Base-by-base conservation (phyloP, 805 yeast genomes). In the Starmera dryadoides region DNA sequence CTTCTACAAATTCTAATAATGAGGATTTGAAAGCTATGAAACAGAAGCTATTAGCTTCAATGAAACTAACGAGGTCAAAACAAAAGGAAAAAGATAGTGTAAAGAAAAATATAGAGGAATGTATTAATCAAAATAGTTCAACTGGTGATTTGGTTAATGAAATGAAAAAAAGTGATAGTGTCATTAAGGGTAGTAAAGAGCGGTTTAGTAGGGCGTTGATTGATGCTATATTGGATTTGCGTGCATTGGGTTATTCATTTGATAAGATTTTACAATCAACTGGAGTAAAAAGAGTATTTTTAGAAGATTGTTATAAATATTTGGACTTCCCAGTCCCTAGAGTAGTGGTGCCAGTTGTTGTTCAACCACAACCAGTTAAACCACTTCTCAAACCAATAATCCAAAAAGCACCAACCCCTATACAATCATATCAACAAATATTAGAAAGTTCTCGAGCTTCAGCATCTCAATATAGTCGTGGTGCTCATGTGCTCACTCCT, bases 211-310 rank as follows among this genome's bases (percentile, higher is more conserved):
- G 30, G 46, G 46, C 14, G 11, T 18, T 33, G n/a, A 16, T 16
- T 33, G 19, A 33, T 4, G 53, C 53, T 6, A 39, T 55, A 1
- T 15, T 45, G n/a, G 59, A 53, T 14, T 34, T 55, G n/a, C 40
- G 55, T 30, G 39, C 52, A 28, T 31, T 52, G 14, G 58, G 59
- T 1, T 49, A 41, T 23, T 30, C 53, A 1, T 49, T 55, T 40
- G 50, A 50, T 4, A 37, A 26, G 36, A 47, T 55, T 15, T 23
- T 49, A 3, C 17, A 35, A 11, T 33, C 42, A 9, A 36, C 53
- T 6, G 52, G 46, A 6, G 46, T 45, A 6, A 42, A 43, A 1
- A 37, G 52, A 15, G 41, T 38, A n/a, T 50, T 48, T 28, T 34
- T 55, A 11, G 36, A 33, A 21, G 33, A 39, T 17, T 50, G 52